phyloP scores from a whole-genome alignment of 2,329 filamentous ascomycete genomes.

The Domatiomyces globalis region DNA sequence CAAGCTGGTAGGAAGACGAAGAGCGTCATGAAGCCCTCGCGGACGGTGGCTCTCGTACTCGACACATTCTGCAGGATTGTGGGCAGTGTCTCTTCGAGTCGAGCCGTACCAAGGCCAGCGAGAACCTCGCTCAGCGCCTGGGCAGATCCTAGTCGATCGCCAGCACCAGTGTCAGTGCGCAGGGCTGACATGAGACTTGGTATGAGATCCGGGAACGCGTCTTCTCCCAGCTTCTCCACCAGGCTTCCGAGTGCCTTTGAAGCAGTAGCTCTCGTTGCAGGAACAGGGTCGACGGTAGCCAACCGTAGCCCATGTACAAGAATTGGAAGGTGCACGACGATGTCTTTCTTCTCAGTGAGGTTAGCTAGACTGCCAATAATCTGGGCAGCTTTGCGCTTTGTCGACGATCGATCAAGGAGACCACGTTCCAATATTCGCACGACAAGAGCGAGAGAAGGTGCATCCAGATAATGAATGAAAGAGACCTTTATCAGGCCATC shows the following conservation, averaged over 20 bases:
- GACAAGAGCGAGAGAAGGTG: constrained; percentile 84
- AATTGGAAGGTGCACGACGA: constrained; percentile 79
- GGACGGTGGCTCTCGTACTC: constrained; percentile 75
- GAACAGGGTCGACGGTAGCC: constrained; percentile 88
- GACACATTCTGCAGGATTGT: constrained; percentile 93
- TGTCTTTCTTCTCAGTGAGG: constrained; percentile 88
- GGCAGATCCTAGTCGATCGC: constrained; percentile 87
- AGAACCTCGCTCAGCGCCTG: constrained; percentile 94
- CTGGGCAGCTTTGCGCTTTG: constrained; percentile 90
- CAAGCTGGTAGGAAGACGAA: constrained; percentile 99
- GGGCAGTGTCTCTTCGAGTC: constrained; percentile 87
- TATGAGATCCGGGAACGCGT: constrained; percentile 90
- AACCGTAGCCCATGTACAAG: constrained; percentile 78
- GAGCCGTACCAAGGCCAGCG: constrained; percentile 79
- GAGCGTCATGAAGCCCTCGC: constrained; percentile 97
- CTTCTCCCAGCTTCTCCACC: constrained; percentile 96
- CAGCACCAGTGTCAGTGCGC: constrained; percentile 91
- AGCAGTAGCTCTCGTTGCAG: constrained; percentile 86
- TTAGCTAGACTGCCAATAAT: constrained; percentile 97
- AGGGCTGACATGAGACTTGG: constrained; percentile 95
- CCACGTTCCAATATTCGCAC: constrained; percentile 92
- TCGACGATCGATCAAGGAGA: constrained; percentile 76
- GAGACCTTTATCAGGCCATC: constrained; percentile 95
- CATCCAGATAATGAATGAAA: constrained; percentile 96
- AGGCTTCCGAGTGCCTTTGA: constrained; percentile 90